These are phyloP conservation scores for Scheffersomyces cryptocercus DNA, from an alignment of 1,139 yeast genomes.

Conservation along the genomic window DNA sequence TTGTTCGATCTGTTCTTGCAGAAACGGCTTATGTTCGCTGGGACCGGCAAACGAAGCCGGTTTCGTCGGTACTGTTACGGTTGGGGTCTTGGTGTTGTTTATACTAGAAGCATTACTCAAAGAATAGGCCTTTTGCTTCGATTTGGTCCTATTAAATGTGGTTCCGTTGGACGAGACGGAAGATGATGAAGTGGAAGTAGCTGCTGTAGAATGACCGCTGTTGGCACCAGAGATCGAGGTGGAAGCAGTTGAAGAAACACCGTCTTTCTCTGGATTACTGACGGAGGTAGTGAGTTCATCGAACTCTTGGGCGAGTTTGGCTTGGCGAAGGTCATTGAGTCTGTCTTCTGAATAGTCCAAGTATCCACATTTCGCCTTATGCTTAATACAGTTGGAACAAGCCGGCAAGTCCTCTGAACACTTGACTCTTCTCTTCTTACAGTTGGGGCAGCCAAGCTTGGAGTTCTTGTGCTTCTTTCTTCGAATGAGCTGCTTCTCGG, in stretches of 20 bases:
- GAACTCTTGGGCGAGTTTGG: constrained; percentile 15
- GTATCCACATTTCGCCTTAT: constrained; percentile 43
- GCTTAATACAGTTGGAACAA: constrained; percentile 44
- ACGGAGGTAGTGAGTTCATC: constrained; percentile 10
- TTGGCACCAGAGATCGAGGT: background rate
- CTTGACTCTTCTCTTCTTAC: constrained; percentile 46
- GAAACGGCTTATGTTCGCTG: background rate
- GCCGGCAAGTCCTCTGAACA: constrained; percentile 46
- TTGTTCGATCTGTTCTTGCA: background rate
- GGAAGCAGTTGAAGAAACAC: background rate
- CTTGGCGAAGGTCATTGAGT: constrained; percentile 28
- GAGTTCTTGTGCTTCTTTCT: constrained; percentile 18
- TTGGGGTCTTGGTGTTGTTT: background rate
- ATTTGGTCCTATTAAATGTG: background rate
- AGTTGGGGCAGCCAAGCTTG: constrained; percentile 42
- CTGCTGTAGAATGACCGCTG: background rate
- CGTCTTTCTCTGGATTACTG: background rate
- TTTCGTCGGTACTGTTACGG: background rate
- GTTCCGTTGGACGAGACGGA: background rate
- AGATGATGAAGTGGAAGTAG: no score
- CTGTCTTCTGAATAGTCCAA: constrained; percentile 37
- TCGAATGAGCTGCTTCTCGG: constrained; percentile 5
- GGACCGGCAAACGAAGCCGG: background rate
- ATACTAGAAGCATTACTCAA: background rate
- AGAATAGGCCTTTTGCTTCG: background rate